These are phyloP conservation scores for Epichloe brachyelytri DNA, from an alignment of 2,329 filamentous ascomycete species.

Conservation along the genomic window DNA sequence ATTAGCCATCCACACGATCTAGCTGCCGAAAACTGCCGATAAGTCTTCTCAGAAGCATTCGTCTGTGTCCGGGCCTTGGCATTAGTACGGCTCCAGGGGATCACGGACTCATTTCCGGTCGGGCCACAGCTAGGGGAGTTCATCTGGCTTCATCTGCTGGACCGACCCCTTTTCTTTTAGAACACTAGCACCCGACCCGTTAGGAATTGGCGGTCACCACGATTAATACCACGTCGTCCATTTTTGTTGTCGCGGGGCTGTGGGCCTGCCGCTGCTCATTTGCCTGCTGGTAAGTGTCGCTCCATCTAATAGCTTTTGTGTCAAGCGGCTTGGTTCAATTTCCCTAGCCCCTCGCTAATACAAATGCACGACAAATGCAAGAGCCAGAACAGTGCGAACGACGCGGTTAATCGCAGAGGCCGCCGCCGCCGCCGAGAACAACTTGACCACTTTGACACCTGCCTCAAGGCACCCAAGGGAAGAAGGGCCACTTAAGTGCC, in stretches of 20 bases:
- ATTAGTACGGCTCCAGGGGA: background rate
- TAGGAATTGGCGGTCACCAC: conserved; percentile 2
- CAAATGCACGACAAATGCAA: background rate
- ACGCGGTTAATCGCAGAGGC: no score
- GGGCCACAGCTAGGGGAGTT: background rate
- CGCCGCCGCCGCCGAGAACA: no score
- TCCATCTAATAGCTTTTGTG: background rate
- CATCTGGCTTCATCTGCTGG: no score
- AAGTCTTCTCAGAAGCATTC: background rate
- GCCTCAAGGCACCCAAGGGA: no score
- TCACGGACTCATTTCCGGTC: conserved; percentile 4
- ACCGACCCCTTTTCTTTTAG: background rate
- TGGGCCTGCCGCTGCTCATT: background rate
- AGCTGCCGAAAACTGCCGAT: no score
- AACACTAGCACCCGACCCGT: background rate
- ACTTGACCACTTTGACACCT: no score
- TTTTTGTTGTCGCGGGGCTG: background rate
- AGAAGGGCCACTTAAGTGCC: no score
- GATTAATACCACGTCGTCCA: background rate
- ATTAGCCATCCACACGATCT: no score
- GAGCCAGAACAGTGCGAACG: no score
- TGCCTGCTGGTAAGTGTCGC: background rate
- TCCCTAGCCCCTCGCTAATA: background rate
- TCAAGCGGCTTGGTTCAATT: background rate
- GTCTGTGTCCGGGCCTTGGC: background rate